phyloP scores from a whole-genome alignment of 345 rosid genomes.

The Lepidium sativum region DNA sequence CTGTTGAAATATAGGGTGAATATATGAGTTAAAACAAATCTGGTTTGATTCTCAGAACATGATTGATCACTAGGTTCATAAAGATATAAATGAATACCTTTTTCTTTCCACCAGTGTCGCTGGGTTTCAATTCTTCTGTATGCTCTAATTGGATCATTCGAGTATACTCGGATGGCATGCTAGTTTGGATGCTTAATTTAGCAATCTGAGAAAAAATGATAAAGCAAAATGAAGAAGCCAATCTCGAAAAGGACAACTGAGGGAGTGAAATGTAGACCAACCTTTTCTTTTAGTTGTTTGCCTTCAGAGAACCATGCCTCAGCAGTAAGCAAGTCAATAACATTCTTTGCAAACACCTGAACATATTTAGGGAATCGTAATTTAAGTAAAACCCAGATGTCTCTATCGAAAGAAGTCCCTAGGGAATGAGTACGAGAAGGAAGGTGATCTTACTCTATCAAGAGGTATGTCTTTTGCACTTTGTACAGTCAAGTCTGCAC shows the following conservation, averaged over 20 bases:
- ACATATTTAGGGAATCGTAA: neutral
- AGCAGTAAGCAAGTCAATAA: slow-evolving; percentile 70
- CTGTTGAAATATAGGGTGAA: slow-evolving; percentile 26
- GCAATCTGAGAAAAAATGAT: slow-evolving; percentile 37
- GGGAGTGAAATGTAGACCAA: slow-evolving; percentile 16
- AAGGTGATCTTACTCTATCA: slow-evolving; percentile 37
- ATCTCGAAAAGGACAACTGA: neutral
- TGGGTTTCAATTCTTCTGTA: slow-evolving; percentile 32
- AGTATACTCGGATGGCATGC: slow-evolving; percentile 64
- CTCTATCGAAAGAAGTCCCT: neutral
- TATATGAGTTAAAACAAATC: neutral
- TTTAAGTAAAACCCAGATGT: neutral
- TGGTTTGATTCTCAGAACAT: neutral
- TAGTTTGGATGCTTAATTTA: slow-evolving; percentile 51
- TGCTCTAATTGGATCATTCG: slow-evolving; percentile 51
- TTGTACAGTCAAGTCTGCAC: slow-evolving; percentile 46
- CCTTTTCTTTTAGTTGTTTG: slow-evolving; percentile 70
- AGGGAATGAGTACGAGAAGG: neutral
- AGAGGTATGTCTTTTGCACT: slow-evolving; percentile 50
- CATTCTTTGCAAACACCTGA: slow-evolving; percentile 65
- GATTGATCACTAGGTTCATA: neutral
- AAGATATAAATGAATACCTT: slow-evolving; percentile 33
- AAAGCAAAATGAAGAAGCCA: neutral
- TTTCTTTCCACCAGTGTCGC: slow-evolving; percentile 24
- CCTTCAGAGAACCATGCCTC: slow-evolving; percentile 80